These are phyloP conservation scores for Solanum pennellii DNA, from an alignment of 257 asterid genomes.

Conservation along the genomic window DNA sequence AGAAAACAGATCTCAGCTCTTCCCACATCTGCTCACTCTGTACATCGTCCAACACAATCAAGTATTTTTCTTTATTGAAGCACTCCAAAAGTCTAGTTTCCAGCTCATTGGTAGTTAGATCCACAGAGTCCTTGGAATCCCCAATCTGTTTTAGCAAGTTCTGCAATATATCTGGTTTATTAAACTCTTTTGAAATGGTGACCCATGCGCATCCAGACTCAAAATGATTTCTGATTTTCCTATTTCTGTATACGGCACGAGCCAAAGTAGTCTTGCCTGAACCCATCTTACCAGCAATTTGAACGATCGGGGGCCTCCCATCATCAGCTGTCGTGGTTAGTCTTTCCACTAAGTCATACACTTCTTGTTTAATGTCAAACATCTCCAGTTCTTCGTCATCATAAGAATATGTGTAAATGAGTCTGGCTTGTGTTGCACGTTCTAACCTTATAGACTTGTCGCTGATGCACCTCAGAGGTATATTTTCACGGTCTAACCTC, in stretches of 20 bases:
- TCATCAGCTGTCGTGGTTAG: neutral
- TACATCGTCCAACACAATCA: constrained; percentile 21
- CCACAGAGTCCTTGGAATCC: neutral
- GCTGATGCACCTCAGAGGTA: neutral
- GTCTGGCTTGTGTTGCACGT: neutral
- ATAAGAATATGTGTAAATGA: constrained; percentile 1
- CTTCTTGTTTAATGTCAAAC: neutral
- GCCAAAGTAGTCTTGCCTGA: constrained; percentile 31
- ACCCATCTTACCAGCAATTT: constrained; percentile 19
- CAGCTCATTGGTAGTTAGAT: neutral
- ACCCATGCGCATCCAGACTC: constrained; percentile 11
- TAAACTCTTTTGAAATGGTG: neutral
- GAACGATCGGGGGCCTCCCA: neutral
- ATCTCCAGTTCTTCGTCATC: constrained; percentile 5
- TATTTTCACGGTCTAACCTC: neutral
- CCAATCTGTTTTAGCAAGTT: constrained; percentile 15
- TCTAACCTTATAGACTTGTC: neutral
- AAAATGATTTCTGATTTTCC: neutral
- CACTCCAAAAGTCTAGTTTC: neutral
- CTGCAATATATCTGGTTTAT: neutral
- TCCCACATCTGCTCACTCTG: constrained; percentile 1
- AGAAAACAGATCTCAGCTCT: constrained; percentile 1
- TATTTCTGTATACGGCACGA: constrained; percentile 7
- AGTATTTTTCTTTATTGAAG: constrained; percentile 1
- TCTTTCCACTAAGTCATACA: neutral